Base-by-base conservation (phyloP, 208 protist species). In the Leishmania arabica region DNA sequence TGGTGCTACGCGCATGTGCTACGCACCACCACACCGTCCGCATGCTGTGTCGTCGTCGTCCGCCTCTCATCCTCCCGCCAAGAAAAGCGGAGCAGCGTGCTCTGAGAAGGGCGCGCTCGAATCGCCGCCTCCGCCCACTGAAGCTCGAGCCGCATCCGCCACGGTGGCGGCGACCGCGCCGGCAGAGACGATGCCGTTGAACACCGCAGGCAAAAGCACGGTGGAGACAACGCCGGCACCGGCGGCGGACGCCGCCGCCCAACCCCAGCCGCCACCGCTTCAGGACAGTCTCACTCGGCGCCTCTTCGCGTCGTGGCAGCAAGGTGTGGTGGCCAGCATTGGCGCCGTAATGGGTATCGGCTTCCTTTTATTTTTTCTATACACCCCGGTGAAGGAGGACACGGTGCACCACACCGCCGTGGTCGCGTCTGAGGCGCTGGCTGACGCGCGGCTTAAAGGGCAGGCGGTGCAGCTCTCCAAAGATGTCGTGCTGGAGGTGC, bases 361-460 rank as follows among this genome's bases (percentile, higher is more conserved):
- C 6, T 89, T 93, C n/a, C 77, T 96, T 53, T 49, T 93, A 7
- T 94, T 90, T 76, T 83, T 98, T 78, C 81, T 98, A 58, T 98
- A 95, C 81, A 88, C 89, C 0, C 93, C 95, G 0, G 89, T 98
- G 81, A 94, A 95, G 80, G 91, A 96, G 19, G 93, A 98, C 82
- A 98, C 93, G 60, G 95, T 97, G 17, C 95, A 98, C 79, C 95
- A 98, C 82, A 98, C 95, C 8, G 93, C 92, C 2, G 88, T 92
- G 13, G 93, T 98, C 17, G 95, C 95, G 3, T 96, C 93, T 2
- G 93, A 97, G 75, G 95, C 93, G 31, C 86, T 98, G 5, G 88
- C 82, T 15, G 93, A 98, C 60, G 77, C 81, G 11, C 87, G 91
- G 1, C 80, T 98, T 42, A 87, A 89, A 40, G 87, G 86, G 8